Evolutionary conservation across 2,329 filamentous ascomycete genomes (phyloP), one percentile per base, ranked within the genome.

Genomic region (Penicillium sp.): DNA sequence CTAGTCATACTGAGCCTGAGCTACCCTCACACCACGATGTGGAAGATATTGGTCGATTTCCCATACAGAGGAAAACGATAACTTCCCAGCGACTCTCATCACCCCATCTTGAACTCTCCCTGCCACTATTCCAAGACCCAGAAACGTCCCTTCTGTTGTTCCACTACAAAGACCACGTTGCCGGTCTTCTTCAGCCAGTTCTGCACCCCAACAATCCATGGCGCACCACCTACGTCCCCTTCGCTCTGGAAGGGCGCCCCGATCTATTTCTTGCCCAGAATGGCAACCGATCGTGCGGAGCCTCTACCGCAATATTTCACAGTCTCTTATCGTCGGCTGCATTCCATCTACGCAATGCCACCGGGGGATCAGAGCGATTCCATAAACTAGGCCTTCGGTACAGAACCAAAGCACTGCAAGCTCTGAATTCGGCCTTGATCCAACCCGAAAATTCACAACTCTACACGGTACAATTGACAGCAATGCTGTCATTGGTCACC

Each of bases 401-500:
- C 14, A 14, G 43, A 6, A 23, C 39, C 5, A 45, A 42, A 30
- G 16, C 43, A 7, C 21, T 45, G 2, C 28, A 13, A 4, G 43
- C 43, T 8, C 21, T 45, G 32, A 42, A 45, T 15, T 11, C 20
- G 9, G 33, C 39, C n/a, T 36, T 42, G 3, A 11, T 25, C 14
- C n/a, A 16, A 1, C 33, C 30, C 10, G 29, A 34, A 9, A 30
- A 45, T 14, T 34, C 43, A 3, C 39, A 38, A 9, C 7, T 37
- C 9, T 35, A 45, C 16, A 45, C 34, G 4, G 28, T 45, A 2
- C 36, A 38, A 27, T 15, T 54, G 6, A 46, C 49, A 11, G 49
- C 51, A 14, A 54, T 54, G 49, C 35, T 54, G 2, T 45, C 49
- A 1, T 37, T 54, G 18, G 43, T 47, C 9, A 53, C 51, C 9